phyloP scores from a whole-genome alignment of 192 early-diverging fungal species.

The Neocallimastix lanati region DNA sequence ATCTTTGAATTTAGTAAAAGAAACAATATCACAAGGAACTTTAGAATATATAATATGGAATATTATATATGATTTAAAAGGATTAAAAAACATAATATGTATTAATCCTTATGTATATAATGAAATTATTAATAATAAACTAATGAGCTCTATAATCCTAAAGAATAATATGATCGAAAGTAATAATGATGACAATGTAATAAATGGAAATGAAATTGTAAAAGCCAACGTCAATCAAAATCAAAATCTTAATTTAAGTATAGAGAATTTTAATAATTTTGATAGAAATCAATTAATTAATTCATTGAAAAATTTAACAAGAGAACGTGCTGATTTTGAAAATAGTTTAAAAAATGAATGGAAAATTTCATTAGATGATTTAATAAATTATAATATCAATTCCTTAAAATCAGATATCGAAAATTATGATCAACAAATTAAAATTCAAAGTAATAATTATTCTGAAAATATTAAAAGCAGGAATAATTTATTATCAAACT shows the following conservation, averaged over 20 bases:
- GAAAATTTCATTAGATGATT: neutral
- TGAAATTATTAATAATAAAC: neutral
- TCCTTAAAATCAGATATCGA: neutral
- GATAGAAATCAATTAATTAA: neutral
- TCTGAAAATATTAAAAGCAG: neutral
- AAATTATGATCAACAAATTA: neutral
- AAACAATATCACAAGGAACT: neutral
- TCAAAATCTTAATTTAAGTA: no score
- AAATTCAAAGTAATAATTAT: neutral
- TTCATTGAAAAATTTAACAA: neutral
- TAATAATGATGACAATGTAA: no score
- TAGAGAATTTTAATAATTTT: neutral
- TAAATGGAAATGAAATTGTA: no score
- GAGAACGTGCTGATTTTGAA: neutral
- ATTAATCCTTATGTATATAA: neutral
- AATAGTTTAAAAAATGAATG: neutral
- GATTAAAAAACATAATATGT: neutral
- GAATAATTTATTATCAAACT: neutral
- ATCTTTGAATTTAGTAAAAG: no score
- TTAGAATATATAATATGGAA: neutral
- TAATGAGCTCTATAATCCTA: neutral
- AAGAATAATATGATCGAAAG: neutral
- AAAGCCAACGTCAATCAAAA: no score
- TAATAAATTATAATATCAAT: neutral
- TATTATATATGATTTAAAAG: neutral